Conservation (phyloP, 257 asterid species). For the Lithospermum erythrorhizon region DNA sequence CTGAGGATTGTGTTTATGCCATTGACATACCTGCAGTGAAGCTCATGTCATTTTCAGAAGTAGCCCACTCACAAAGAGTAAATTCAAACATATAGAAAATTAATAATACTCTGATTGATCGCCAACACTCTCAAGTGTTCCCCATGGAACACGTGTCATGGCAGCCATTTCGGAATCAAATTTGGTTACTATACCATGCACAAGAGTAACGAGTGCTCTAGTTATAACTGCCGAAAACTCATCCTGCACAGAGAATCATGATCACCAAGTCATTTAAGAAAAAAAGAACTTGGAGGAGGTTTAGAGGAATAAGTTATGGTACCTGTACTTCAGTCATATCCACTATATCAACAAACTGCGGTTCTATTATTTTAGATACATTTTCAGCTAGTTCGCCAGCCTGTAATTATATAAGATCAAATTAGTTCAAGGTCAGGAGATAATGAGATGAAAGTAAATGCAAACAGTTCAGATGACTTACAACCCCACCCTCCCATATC, state of each 20-base stretch:
- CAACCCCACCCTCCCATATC: background rate
- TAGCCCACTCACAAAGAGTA: background rate
- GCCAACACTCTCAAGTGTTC: slow-evolving; percentile 96
- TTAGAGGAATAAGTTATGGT: slow-evolving; percentile 10
- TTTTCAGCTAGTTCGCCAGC: slow-evolving; percentile 96
- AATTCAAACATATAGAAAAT: background rate
- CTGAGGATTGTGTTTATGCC: slow-evolving; percentile 67
- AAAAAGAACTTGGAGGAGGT: background rate
- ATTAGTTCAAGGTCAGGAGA: slow-evolving; percentile 10
- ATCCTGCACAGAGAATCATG: slow-evolving; percentile 46
- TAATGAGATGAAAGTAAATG: slow-evolving; percentile 1
- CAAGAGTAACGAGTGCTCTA: slow-evolving; percentile 78
- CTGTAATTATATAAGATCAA: slow-evolving; percentile 27
- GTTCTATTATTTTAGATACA: slow-evolving; percentile 76
- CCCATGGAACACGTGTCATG: slow-evolving; percentile 98
- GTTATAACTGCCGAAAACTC: slow-evolving; percentile 97
- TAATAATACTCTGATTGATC: slow-evolving; percentile 92
- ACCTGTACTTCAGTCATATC: slow-evolving; percentile 99
- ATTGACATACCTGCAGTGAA: slow-evolving; percentile 83
- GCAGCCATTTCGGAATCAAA: slow-evolving; percentile 94
- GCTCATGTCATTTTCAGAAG: slow-evolving; percentile 17
- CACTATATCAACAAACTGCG: slow-evolving; percentile 62
- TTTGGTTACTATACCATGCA: slow-evolving; percentile 90
- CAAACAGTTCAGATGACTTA: background rate
- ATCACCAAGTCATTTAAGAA: slow-evolving; percentile 1